phyloP scores from a whole-genome alignment of 1,139 yeast species.

The Taphrina flavorubra region DNA sequence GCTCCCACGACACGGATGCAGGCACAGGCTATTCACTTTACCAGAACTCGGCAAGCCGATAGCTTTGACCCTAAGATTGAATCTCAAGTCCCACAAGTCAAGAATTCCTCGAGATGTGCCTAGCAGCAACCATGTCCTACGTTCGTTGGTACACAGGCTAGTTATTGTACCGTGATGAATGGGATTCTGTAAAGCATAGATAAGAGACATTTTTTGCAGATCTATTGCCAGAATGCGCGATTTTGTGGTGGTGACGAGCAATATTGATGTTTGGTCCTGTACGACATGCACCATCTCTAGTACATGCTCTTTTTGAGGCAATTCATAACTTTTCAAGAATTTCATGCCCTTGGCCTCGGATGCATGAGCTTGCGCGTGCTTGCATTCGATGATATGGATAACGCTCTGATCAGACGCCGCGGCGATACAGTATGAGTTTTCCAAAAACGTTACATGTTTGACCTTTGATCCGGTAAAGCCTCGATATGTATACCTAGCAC shows the following conservation, averaged over 20 bases:
- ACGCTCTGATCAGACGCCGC: slow-evolving; percentile 71
- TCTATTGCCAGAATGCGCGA: slow-evolving; percentile 65
- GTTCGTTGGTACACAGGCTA: slow-evolving; percentile 63
- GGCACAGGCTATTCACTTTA: slow-evolving; percentile 58
- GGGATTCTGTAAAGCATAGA: slow-evolving; percentile 60
- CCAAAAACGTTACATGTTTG: slow-evolving; percentile 57
- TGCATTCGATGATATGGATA: slow-evolving; percentile 62
- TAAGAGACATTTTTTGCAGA: slow-evolving; percentile 62
- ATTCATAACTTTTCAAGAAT: slow-evolving; percentile 56
- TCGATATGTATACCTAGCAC: slow-evolving; percentile 56
- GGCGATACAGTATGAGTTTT: slow-evolving; percentile 68
- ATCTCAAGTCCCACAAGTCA: slow-evolving; percentile 81
- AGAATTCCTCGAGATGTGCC: slow-evolving; percentile 79
- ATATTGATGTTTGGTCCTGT: slow-evolving; percentile 47
- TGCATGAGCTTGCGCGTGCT: slow-evolving; percentile 51
- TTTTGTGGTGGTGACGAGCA: slow-evolving; percentile 60
- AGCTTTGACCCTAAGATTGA: slow-evolving; percentile 63
- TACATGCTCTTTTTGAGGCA: slow-evolving; percentile 56
- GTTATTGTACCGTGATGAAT: slow-evolving; percentile 69
- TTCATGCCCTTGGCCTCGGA: slow-evolving; percentile 53
- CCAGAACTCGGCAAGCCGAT: slow-evolving; percentile 48
- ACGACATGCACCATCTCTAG: slow-evolving; percentile 54
- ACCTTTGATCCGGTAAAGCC: slow-evolving; percentile 49
- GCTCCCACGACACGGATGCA: slow-evolving; percentile 56
- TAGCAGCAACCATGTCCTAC: slow-evolving; percentile 66